phyloP scores from a whole-genome alignment of 257 asterid genomes.

The Agastache rugosa region DNA sequence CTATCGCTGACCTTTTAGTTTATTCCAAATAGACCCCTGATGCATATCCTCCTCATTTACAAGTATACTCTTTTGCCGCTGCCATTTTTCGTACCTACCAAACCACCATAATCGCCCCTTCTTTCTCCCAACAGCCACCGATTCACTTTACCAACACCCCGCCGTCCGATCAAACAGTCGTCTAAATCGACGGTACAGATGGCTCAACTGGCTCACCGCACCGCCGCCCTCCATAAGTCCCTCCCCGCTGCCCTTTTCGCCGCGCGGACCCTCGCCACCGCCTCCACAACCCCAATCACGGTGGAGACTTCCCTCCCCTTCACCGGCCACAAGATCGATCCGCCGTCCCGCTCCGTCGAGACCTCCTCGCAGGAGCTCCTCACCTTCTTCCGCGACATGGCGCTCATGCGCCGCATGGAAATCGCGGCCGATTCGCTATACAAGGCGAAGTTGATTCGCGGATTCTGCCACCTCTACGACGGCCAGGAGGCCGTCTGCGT shows the following conservation, averaged over 20 bases:
- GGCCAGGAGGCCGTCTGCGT: conserved; percentile 96
- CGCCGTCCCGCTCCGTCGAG: conserved; percentile 82
- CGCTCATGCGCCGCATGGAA: conserved; percentile 94
- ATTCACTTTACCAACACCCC: conserved; percentile 9
- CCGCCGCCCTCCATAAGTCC: conserved; percentile 49
- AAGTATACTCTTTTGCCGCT: conserved; percentile 20
- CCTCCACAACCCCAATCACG: conserved; percentile 63
- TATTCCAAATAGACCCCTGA: conserved; percentile 27
- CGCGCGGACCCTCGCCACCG: conserved; percentile 62
- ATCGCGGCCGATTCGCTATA: conserved; percentile 97
- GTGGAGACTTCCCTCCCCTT: conserved; percentile 88
- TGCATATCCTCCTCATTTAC: not conserved
- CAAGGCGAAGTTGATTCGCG: conserved; percentile 90
- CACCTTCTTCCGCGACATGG: conserved; percentile 81
- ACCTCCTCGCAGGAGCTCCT: conserved; percentile 72
- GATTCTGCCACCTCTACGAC: conserved; percentile 94
- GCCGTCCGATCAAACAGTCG: conserved; percentile 36
- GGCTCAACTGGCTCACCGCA: conserved; percentile 70
- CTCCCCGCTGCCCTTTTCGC: conserved; percentile 44
- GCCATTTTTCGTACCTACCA: conserved; percentile 12
- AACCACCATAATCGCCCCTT: conserved; percentile 37
- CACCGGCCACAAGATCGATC: conserved; percentile 85
- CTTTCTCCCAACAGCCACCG: conserved; percentile 41
- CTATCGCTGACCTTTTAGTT: not conserved
- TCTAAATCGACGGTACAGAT: conserved; percentile 46